Evolutionary conservation across 805 yeast genomes (phyloP).

Genomic region (Wickerhamiella spandovensis): DNA sequence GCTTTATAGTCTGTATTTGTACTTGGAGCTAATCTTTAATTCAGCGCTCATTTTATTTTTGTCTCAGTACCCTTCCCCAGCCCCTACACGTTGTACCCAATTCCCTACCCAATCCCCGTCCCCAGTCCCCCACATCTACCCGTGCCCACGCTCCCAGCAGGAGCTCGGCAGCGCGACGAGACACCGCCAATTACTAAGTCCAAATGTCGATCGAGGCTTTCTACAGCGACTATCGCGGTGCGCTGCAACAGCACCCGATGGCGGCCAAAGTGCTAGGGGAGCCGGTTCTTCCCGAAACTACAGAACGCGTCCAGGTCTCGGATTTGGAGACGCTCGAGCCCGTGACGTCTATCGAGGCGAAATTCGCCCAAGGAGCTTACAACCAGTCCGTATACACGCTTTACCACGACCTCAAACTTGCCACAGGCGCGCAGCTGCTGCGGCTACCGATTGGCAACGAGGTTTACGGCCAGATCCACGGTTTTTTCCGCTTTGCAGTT

Average conservation of each 20-base stretch:
- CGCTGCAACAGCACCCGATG: conserved; percentile 7
- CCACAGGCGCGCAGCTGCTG: conserved; percentile 17
- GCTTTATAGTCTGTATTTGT: too few relatives aligned
- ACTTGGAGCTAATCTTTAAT: too few relatives aligned
- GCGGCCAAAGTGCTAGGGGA: conserved; percentile 5
- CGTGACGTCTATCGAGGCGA: conserved; percentile 12
- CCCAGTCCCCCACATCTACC: too few relatives aligned
- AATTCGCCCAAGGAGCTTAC: conserved; percentile 9
- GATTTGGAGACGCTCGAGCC: conserved; percentile 7
- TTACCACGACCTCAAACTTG: conserved; percentile 22
- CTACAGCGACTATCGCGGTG: conserved; percentile 12
- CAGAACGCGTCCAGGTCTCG: conserved; percentile 9
- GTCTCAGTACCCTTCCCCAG: too few relatives aligned
- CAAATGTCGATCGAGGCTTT: background rate
- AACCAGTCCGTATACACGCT: conserved; percentile 6
- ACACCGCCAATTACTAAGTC: too few relatives aligned
- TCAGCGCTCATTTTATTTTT: too few relatives aligned
- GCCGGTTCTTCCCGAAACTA: conserved; percentile 10
- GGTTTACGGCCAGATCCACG: conserved; percentile 17
- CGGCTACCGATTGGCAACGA: conserved; percentile 18
- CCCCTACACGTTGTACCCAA: too few relatives aligned
- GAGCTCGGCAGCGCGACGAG: background rate
- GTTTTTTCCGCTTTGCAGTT: conserved; percentile 21
- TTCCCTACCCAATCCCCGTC: too few relatives aligned
- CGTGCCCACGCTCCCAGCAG: too few relatives aligned